Base-by-base conservation (phyloP, 495 filamentous ascomycete genomes). In the Xylaria venustula region DNA sequence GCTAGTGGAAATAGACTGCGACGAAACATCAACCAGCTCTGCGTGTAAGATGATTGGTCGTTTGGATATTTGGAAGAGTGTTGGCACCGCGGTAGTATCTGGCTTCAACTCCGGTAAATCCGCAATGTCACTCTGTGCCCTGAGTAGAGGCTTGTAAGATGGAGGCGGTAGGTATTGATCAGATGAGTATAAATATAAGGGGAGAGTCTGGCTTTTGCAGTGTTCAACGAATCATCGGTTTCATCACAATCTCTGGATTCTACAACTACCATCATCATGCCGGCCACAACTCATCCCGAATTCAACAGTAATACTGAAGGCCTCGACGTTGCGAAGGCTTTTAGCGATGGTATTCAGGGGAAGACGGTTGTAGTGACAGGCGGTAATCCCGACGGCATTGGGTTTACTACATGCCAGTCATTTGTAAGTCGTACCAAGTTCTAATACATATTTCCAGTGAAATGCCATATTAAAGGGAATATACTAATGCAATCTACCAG, bases 311-410 rank as follows among this genome's bases (percentile, higher is more conserved):
- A 67, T 0, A 81, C 77, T 36, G 74, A 75, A 54, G 76, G 59
- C 15, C 47, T 71, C 25, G 74, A 79, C 15, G 77, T 81, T 32
- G 76, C 77, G 1, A 67, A 71, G 40, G 65, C 67, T 15, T 81
- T 79, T 56, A 60, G 68, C 7, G 63, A 64, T 6, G 42, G 53
- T 6, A 70, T 81, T 64, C 61, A 51, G 19, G 75, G 72, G 12
- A 78, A 72, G 65, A 78, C 77, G 0, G 54, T 80, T 28, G 34
- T 81, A 1, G 67, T 81, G 9, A 81, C 78, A 0, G 77, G 78
- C 25, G 73, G 73, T 4, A 79, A 79, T 40, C 68, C 50, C 19
- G 58, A 42, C 7, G 75, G 75, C n/a, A 73, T 80, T 50, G 77
- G 76, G 3, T 80, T 73, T 61, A 36, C 74, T 5, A 75, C 78